A percentile compares a stretch with the other conserved stretches of the same genome.
phyloP scores from a whole-genome alignment of 805 yeast genomes.

The Wickerhamiella qilinensis region DNA sequence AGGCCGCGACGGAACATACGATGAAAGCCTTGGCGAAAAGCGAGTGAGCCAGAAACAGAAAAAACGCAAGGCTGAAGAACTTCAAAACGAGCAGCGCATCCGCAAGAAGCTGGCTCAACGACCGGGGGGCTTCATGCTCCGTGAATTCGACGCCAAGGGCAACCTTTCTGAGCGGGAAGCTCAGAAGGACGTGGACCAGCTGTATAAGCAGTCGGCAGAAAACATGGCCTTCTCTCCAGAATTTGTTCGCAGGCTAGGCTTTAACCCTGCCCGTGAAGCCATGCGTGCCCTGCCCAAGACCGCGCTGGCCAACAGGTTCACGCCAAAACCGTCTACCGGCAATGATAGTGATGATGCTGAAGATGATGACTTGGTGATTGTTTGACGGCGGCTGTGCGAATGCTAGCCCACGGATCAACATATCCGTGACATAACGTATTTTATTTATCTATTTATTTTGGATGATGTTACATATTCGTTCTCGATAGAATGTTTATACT shows the following conservation, averaged over 20 bases:
- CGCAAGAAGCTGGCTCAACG: slow-evolving; percentile 22
- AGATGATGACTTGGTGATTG: background rate
- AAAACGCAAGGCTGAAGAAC: slow-evolving; percentile 15
- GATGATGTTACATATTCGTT: background rate
- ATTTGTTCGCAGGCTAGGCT: slow-evolving; percentile 16
- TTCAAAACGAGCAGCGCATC: slow-evolving; percentile 8
- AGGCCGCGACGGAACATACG: slow-evolving; percentile 29
- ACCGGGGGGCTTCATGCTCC: slow-evolving; percentile 14
- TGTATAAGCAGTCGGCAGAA: slow-evolving; percentile 1
- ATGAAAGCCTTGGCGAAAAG: slow-evolving; percentile 21
- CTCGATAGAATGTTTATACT: background rate
- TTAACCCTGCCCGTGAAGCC: slow-evolving; percentile 12
- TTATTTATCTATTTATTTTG: too few relatives aligned
- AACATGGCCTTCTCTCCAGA: slow-evolving; percentile 12
- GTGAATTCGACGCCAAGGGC: slow-evolving; percentile 14
- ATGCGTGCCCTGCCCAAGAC: background rate
- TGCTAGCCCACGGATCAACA: too few relatives aligned
- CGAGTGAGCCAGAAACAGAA: slow-evolving; percentile 18
- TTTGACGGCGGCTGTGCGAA: too few relatives aligned
- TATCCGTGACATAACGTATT: too few relatives aligned
- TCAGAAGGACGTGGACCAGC: background rate
- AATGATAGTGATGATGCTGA: background rate
- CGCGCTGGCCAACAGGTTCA: too few relatives aligned
- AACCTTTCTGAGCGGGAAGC: slow-evolving; percentile 4
- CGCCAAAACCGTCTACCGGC: too few relatives aligned